A percentile compares a stretch with the other conserved stretches of the same genome.
Evolutionary conservation across 768 basidiomycete species (phyloP).

Genomic region (Tulasnella sp.): DNA sequence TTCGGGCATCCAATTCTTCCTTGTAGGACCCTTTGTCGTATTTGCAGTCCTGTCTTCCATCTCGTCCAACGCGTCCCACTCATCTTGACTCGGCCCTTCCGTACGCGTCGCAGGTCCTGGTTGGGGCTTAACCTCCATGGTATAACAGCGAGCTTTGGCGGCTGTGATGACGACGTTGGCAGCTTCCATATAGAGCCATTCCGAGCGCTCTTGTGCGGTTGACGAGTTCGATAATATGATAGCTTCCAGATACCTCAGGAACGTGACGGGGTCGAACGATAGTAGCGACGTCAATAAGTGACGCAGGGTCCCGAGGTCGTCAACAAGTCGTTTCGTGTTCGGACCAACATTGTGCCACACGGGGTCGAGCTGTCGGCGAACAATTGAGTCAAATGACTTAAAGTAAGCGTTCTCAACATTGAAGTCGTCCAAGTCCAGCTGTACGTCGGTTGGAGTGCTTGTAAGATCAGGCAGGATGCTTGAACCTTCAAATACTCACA

Average conservation of each 20-base stretch:
- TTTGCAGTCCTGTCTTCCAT: constrained; percentile 32
- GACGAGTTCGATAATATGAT: constrained; percentile 51
- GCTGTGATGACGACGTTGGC: constrained; percentile 74
- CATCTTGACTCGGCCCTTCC: constrained; percentile 40
- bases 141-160: constrained; percentile 74
- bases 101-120: constrained; percentile 21
- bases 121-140: constrained; percentile 27
- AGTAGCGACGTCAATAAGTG: constrained; percentile 74
- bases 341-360: constrained; percentile 97
- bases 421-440: constrained; percentile 91
- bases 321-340: constrained; percentile 81
- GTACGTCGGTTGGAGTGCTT: not conserved
- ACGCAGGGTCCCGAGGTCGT: constrained; percentile 73
- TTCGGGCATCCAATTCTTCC: constrained; percentile 49
- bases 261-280: constrained; percentile 80
- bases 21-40: not conserved
- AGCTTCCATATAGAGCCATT: constrained; percentile 87
- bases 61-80: constrained; percentile 61
- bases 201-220: constrained; percentile 42
- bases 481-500: constrained; percentile 26
- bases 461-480: not conserved
- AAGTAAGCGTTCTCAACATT: constrained; percentile 91
- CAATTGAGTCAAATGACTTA: constrained; percentile 77
- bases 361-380: constrained; percentile 77
- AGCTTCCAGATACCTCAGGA: constrained; percentile 84